phyloP scores from a whole-genome alignment of 1,139 yeast genomes.

The Suhomyces atakaporum region DNA sequence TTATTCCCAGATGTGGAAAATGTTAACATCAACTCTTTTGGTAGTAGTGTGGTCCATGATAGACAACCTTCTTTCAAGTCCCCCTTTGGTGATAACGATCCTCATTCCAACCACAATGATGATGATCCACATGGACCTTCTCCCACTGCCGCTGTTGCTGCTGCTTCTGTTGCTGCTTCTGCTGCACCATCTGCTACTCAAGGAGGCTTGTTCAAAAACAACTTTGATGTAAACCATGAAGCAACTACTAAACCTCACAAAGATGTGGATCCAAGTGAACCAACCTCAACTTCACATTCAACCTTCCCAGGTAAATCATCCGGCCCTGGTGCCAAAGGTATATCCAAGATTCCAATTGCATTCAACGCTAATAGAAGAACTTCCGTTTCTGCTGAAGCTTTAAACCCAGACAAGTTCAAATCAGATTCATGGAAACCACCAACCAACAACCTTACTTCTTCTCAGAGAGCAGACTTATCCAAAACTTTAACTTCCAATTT shows the following conservation, averaged over 20 bases:
- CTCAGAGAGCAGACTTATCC: slow-evolving; percentile 68
- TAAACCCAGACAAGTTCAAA: slow-evolving; percentile 55
- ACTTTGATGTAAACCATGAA: slow-evolving; percentile 42
- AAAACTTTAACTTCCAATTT: slow-evolving; percentile 77
- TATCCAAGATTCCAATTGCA: slow-evolving; percentile 48
- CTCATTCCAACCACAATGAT: slow-evolving; percentile 48
- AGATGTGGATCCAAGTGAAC: slow-evolving; percentile 35
- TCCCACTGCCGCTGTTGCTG: slow-evolving; percentile 10
- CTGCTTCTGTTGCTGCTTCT: slow-evolving; percentile 10
- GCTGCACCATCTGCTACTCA: slow-evolving; percentile 14
- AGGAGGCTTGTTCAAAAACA: slow-evolving; percentile 45
- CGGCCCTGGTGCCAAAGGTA: slow-evolving; percentile 17
- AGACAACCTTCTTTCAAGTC: slow-evolving; percentile 59
- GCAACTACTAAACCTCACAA: slow-evolving; percentile 23
- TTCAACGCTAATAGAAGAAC: slow-evolving; percentile 85
- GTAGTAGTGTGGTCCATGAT: slow-evolving; percentile 26
- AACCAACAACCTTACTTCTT: slow-evolving; percentile 59
- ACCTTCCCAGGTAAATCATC: slow-evolving; percentile 9
- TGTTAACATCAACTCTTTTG: slow-evolving; percentile 25
- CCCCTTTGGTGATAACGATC: slow-evolving; percentile 66
- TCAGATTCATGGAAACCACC: slow-evolving; percentile 78
- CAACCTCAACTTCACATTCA: slow-evolving; percentile 19
- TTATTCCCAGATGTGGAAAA: slow-evolving; percentile 44
- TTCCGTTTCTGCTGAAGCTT: slow-evolving; percentile 81
- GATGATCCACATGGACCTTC: slow-evolving; percentile 20